Base-by-base conservation (phyloP, 2,329 filamentous ascomycete genomes). In the Coniochaeta hoffmannii region DNA sequence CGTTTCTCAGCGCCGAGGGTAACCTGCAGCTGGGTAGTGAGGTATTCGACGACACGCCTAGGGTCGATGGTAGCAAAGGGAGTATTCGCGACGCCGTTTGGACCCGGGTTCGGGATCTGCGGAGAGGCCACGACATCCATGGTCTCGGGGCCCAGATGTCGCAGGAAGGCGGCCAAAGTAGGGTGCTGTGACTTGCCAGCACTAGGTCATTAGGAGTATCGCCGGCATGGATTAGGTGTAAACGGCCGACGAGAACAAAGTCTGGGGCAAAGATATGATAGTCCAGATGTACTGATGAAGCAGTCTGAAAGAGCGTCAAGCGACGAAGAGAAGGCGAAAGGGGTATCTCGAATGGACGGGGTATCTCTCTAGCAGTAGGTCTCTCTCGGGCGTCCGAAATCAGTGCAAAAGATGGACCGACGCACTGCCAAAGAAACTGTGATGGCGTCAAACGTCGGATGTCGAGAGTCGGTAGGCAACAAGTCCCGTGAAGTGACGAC, bases 1-100 rank as follows among this genome's bases (percentile, higher is more conserved):
- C 83, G 78, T 67, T 85, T 84, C 56, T 82, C 82, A 63, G 89
- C 88, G 61, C 89, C 89, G 50, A 93, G 80, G 60, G 87, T 87
- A 56, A 89, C 82, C 69, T 85, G 80, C 62, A 90, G 82, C 57
- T 92, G 81, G 57, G 83, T 79, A 36, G 80, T 79, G 58, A 93
- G 76, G 70, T 93, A 85, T 57, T 91, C 85, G 61, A 92, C 78
- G 53, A 92, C 78, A 62, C 82, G 74, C 60, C 74, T 76, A n/a
- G 88, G 83, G 65, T 91, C 88, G 67, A 89, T 74, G 59, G 77
- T 74, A 57, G 76, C 74, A 61, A 83, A 81, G 50, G 78, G 63
- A 55, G 78, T 63, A 34, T 66, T 62, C 49, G 66, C 64, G 54
- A 76, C 70, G 64, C 78, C 79, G 66, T 81, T 81, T 57, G 75